phyloP scores from a whole-genome alignment of 2,329 filamentous ascomycete species.

The Metarhizium album region DNA sequence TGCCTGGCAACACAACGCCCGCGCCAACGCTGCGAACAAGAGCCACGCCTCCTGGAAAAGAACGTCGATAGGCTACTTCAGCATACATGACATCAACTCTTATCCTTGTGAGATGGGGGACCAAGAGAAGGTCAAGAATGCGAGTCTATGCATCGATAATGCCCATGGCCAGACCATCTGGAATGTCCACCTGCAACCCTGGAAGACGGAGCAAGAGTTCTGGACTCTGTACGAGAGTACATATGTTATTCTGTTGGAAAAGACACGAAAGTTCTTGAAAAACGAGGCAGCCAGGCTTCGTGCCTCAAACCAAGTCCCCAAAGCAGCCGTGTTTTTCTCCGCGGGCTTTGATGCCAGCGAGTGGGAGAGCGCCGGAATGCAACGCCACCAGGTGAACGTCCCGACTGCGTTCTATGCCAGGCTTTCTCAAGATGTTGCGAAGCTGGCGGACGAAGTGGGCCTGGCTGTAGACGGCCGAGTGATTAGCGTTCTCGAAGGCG shows the following conservation, averaged over 20 bases:
- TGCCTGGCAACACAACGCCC: constrained; percentile 79
- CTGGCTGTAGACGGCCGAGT: constrained; percentile 71
- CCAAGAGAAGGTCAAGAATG: constrained; percentile 83
- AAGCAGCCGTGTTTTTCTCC: constrained; percentile 85
- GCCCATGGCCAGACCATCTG: constrained; percentile 90
- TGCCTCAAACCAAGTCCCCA: constrained; percentile 51
- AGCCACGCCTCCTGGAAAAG: constrained; percentile 70
- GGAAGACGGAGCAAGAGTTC: constrained; percentile 75
- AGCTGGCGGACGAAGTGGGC: constrained; percentile 68
- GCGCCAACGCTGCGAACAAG: constrained; percentile 50
- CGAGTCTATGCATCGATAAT: constrained; percentile 87
- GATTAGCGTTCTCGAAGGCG: constrained; percentile 89
- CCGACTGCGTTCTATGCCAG: constrained; percentile 94
- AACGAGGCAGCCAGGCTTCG: constrained; percentile 58
- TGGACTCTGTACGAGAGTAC: constrained; percentile 77
- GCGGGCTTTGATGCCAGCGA: constrained; percentile 96
- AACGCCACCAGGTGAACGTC: constrained; percentile 89
- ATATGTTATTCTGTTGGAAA: constrained; percentile 68
- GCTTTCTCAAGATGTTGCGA: constrained; percentile 76
- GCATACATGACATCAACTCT: constrained; percentile 95
- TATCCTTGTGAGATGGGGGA: constrained; percentile 96
- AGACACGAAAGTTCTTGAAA: constrained; percentile 67
- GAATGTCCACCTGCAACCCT: constrained; percentile 89
- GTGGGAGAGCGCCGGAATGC: constrained; percentile 87
- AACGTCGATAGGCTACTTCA: constrained; percentile 88